Conservation (phyloP, 2,329 filamentous ascomycete species). For the Ophiostoma populinum region DNA sequence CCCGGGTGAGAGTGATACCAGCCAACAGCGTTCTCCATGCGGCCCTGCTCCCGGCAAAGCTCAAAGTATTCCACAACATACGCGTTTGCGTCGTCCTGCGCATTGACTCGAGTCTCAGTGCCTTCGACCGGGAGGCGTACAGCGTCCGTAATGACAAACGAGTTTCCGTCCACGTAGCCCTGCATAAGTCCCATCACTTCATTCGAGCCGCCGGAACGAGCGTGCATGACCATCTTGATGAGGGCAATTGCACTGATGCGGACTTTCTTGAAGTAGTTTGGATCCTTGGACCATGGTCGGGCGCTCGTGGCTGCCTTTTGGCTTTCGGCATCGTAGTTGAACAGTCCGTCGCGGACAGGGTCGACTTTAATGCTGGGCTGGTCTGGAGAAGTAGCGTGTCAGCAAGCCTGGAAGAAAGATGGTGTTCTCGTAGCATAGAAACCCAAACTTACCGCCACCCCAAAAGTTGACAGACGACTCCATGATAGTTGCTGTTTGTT, state of each 20-base stretch:
- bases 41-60: slow-evolving; percentile 54
- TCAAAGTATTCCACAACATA: slow-evolving; percentile 83
- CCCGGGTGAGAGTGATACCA: slow-evolving; percentile 98
- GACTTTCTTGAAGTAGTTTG: slow-evolving; percentile 80
- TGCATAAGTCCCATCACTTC: slow-evolving; percentile 99
- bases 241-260: slow-evolving; percentile 87
- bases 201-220: slow-evolving; percentile 76
- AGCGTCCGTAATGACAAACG: slow-evolving; percentile 84
- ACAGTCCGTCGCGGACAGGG: slow-evolving; percentile 75
- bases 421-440: no score
- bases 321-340: slow-evolving; percentile 55
- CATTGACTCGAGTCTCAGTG: slow-evolving; percentile 96
- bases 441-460: slow-evolving; percentile 26
- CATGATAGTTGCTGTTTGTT: slow-evolving; percentile 20
- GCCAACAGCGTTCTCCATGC: slow-evolving; percentile 82
- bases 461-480: slow-evolving; percentile 41
- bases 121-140: slow-evolving; percentile 91
- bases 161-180: slow-evolving; percentile 71
- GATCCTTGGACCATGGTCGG: slow-evolving; percentile 62
- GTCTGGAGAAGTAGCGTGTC: slow-evolving; percentile 18
- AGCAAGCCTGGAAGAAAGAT: not conserved
- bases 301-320: slow-evolving; percentile 48
- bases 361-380: slow-evolving; percentile 87
- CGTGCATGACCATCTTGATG: slow-evolving; percentile 99
- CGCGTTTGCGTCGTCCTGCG: slow-evolving; percentile 88